Percentiles rank a stretch among this genome's conserved stretches.
These are phyloP conservation scores for Teratosphaeria pseudoeucalypti DNA, from an alignment of 2,329 filamentous ascomycete genomes.

Conservation along the genomic window DNA sequence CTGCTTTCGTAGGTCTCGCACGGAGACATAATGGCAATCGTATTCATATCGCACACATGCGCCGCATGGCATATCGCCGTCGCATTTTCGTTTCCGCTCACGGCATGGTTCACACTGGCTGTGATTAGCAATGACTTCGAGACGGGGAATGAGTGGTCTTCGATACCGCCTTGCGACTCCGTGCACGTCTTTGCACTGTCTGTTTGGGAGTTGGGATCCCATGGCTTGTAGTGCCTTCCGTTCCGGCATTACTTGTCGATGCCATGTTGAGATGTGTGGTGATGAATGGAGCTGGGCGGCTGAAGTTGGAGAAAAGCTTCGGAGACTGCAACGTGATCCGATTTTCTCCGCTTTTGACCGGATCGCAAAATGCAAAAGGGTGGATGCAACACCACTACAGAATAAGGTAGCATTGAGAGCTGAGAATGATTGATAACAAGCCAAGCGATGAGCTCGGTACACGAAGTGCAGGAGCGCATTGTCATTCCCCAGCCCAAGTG, in stretches of 20 bases:
- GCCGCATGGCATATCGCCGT: constrained; percentile 40
- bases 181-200: background rate
- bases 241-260: background rate
- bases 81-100: constrained; percentile 45
- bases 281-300: background rate
- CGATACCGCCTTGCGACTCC: background rate
- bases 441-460: too few species aligned
- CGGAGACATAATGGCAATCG: constrained; percentile 35
- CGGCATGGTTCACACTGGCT: constrained; percentile 33
- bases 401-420: too few species aligned
- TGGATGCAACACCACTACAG: too few species aligned
- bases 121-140: background rate
- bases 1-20: constrained; percentile 6
- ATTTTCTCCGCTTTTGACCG: background rate
- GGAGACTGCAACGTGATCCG: background rate
- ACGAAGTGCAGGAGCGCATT: too few species aligned
- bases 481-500: too few species aligned
- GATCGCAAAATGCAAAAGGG: background rate
- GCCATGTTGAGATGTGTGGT: background rate
- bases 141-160: background rate
- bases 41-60: constrained; percentile 42
- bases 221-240: background rate
- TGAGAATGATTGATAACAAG: too few species aligned
- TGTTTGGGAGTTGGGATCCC: background rate
- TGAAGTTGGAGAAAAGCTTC: background rate